Base-by-base conservation (phyloP, 2,329 filamentous ascomycete genomes). In the Talaromyces sp. region DNA sequence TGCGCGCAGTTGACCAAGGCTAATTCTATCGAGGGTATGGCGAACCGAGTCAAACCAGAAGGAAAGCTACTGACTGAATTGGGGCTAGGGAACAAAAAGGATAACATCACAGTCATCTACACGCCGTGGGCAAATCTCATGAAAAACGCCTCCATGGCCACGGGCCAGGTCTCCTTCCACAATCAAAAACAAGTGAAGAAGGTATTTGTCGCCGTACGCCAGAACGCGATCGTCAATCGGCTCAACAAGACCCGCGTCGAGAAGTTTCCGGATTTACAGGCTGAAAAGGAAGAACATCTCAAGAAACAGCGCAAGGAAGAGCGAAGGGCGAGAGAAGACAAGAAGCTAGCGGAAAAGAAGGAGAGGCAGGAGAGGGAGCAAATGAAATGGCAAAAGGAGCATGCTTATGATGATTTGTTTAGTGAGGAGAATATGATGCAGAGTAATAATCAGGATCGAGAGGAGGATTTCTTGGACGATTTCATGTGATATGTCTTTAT, bases 1-100 rank as follows among this genome's bases (percentile, higher is more conserved):
- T 92, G 95, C 70, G 95, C 91, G n/a, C 95, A 99, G 77, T 83
- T 99, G 70, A 99, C 95, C 63, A 99, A 99, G 79, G 95, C 95
- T 66, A 99, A 99, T 79, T 97, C 92, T 63, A 99, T 99, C 70
- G 95, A 99, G 81, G 95, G 91, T 89, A 71, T 65, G 75, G 66
- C 60, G 57, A 33, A 25, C 21, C 21, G 21, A 4, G 1, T 1
- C 33, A 3, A 9, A 16, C 3, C 7, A 14, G 3, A 35, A 1
- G 8, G 16, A 23, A 18, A 16, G 11, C 7, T 40, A 28, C 35
- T 40, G 23, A 57, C 28, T 31, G 16, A 21, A 40, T 5, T 18
- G 25, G 8, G 28, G 44, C 8, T n/a, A 93, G 90, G 95, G 67
- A 99, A 99, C 82, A 99, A 99, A 79, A 98, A 97, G 77, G 93